Conservation (phyloP, 768 basidiomycete genomes). For the Mycena haematopus region DNA sequence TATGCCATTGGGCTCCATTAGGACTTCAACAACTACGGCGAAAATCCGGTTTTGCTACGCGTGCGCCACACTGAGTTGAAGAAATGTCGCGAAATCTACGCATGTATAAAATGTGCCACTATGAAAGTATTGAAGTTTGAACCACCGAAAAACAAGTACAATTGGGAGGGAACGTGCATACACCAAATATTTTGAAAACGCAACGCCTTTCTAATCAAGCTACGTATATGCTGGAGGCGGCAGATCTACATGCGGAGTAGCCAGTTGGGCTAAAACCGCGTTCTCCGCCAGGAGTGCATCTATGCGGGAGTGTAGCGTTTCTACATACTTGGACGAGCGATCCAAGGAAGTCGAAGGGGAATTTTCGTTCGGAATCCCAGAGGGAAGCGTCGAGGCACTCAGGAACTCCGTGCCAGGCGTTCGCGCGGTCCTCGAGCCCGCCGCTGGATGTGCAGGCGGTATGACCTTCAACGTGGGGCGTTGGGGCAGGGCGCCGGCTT, state of each 20-base stretch:
- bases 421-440: not conserved
- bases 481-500: not conserved
- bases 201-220: not conserved
- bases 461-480: slow-evolving; percentile 1
- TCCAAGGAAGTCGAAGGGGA: not conserved
- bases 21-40: too few species aligned
- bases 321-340: not conserved
- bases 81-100: too few species aligned
- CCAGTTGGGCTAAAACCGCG: slow-evolving; percentile 10
- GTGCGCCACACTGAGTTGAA: too few species aligned
- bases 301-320: slow-evolving; percentile 12
- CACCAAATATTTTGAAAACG: too few species aligned
- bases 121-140: too few species aligned
- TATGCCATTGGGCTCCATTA: too few species aligned
- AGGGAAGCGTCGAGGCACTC: not conserved
- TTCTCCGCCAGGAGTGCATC: slow-evolving; percentile 17
- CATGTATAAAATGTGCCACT: too few species aligned
- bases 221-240: slow-evolving; percentile 21
- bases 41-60: too few species aligned
- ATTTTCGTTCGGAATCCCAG: too few species aligned
- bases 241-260: not conserved
- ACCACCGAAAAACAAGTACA: too few species aligned
- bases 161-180: too few species aligned
- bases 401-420: not conserved
- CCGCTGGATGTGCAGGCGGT: not conserved